phyloP scores from a whole-genome alignment of 208 protist genomes.

The Wallacemonas rigidus region DNA sequence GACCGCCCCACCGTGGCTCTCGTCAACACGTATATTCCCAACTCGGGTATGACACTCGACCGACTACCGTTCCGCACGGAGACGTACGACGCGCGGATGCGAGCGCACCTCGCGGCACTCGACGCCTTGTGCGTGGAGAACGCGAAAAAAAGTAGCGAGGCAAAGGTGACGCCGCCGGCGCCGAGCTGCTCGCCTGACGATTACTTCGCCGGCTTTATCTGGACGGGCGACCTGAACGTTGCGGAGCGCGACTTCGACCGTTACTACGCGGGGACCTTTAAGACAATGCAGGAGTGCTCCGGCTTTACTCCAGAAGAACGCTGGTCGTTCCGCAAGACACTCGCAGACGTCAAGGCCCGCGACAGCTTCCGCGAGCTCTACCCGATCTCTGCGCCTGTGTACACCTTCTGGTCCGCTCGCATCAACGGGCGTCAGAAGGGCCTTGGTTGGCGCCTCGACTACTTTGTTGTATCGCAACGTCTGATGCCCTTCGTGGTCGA shows the following conservation, averaged over 20 bases:
- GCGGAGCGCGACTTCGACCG: conserved; percentile 93
- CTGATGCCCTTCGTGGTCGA: conserved; percentile 72
- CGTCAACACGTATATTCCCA: conserved; percentile 94
- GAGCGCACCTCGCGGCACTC: conserved; percentile 49
- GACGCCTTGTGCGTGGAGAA: conserved; percentile 28
- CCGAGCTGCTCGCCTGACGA: background rate
- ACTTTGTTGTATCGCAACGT: conserved; percentile 87
- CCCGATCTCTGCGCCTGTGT: conserved; percentile 64
- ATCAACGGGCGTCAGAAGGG: conserved; percentile 62
- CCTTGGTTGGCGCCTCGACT: conserved; percentile 93
- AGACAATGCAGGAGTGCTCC: conserved; percentile 89
- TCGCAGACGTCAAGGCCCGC: conserved; percentile 47
- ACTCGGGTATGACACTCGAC: conserved; percentile 88
- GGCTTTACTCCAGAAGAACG: conserved; percentile 94
- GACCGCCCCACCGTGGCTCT: conserved; percentile 54
- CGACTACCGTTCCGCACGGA: conserved; percentile 86
- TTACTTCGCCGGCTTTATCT: conserved; percentile 71
- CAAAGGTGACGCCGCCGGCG: background rate
- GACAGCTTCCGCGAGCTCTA: conserved; percentile 92
- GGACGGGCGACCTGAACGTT: conserved; percentile 94
- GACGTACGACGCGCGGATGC: conserved; percentile 78
- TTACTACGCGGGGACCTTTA: conserved; percentile 84
- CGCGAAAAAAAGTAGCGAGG: conserved; percentile 6
- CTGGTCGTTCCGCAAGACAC: conserved; percentile 67
- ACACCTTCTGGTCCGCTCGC: conserved; percentile 90